Evolutionary conservation across 2,329 filamentous ascomycete species (phyloP).

Genomic region (Fusarium sp.): DNA sequence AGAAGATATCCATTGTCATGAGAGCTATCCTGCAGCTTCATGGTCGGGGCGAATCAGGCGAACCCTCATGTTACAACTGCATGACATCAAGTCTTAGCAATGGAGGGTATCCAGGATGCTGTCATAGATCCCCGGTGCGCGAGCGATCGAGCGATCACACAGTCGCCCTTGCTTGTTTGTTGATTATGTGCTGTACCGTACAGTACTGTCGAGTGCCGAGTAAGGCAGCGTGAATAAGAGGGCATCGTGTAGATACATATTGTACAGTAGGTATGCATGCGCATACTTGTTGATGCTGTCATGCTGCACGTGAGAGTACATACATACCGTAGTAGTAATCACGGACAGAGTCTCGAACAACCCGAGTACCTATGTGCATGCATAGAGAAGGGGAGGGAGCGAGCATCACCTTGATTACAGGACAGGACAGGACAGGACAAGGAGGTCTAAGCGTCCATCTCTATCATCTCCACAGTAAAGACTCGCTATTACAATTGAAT

Average conservation of each 20-base stretch:
- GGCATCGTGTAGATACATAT: background rate
- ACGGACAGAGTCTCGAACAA: background rate
- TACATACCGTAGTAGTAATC: background rate
- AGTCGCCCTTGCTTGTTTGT: background rate
- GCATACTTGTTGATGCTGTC: background rate
- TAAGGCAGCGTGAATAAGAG: background rate
- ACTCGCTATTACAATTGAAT: background rate
- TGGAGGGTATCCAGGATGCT: slow-evolving; percentile 1
- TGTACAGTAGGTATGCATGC: background rate
- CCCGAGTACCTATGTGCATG: background rate
- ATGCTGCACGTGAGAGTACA: slow-evolving; percentile 25
- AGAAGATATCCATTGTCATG: slow-evolving; percentile 9
- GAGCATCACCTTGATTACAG: slow-evolving; percentile 23
- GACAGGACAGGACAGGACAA: slow-evolving; percentile 16
- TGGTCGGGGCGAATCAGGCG: slow-evolving; percentile 1
- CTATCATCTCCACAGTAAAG: slow-evolving; percentile 17
- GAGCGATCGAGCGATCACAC: slow-evolving; percentile 9
- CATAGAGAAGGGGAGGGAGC: background rate
- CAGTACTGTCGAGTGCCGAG: background rate
- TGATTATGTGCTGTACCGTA: background rate
- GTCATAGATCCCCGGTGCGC: slow-evolving; percentile 8
- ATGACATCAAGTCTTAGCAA: slow-evolving; percentile 23
- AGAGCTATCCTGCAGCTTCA: background rate
- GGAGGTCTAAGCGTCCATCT: slow-evolving; percentile 33
- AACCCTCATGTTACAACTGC: background rate